Conservation (phyloP, 2,329 filamentous ascomycete species). For the Nothophaeocryptopus gaeumannii region DNA sequence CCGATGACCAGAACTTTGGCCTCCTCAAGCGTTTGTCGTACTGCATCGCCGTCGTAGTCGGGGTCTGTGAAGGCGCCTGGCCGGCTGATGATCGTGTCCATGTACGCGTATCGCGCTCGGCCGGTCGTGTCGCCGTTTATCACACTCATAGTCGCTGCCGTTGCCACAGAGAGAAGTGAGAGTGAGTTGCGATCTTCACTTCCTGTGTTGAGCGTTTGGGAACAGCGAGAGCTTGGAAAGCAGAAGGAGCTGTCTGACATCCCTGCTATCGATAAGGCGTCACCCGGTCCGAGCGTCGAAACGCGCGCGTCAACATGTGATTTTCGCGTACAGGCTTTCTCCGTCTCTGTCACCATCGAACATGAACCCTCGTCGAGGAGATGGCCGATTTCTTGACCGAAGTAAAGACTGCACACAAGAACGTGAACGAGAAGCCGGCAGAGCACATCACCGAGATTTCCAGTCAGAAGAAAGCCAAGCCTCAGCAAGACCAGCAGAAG, state of each 20-base stretch:
- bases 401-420: conserved; percentile 41
- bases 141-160: conserved; percentile 22
- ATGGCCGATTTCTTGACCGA: conserved; percentile 53
- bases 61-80: conserved; percentile 78
- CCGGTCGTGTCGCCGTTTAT: conserved; percentile 45
- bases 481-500: neutral
- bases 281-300: conserved; percentile 3
- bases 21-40: conserved; percentile 58
- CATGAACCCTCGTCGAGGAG: conserved; percentile 26
- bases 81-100: conserved; percentile 75
- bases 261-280: conserved; percentile 9
- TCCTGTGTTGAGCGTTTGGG: neutral
- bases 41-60: conserved; percentile 47
- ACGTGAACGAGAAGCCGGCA: conserved; percentile 1
- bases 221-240: too few relatives aligned
- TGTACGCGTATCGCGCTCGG: conserved; percentile 60
- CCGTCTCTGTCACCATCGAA: neutral
- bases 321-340: neutral
- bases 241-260: neutral
- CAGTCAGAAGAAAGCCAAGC: conserved; percentile 1
- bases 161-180: conserved; percentile 4
- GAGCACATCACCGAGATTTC: conserved; percentile 17
- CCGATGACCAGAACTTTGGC: conserved; percentile 68
- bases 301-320: conserved; percentile 5
- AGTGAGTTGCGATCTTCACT: neutral